Evolutionary conservation across 352 stramenopile genomes (phyloP).

Genomic region (Pilasporangium apinafurcum): DNA sequence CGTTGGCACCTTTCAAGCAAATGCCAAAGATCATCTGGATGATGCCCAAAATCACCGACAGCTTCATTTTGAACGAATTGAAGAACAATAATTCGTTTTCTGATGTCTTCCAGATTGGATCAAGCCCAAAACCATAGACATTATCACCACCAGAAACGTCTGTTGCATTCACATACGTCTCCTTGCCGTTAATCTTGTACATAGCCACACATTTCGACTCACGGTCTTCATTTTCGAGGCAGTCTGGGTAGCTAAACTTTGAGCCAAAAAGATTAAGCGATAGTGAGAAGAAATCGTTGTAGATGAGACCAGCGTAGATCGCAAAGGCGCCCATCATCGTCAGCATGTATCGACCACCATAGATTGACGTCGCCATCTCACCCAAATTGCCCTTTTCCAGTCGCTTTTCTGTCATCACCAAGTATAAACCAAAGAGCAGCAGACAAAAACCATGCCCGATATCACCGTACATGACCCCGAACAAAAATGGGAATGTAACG

Average conservation of each 20-base stretch:
- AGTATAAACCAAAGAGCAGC: constrained; percentile 90
- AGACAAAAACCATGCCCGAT: constrained; percentile 97
- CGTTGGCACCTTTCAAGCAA: constrained; percentile 94
- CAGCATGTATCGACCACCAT: constrained; percentile 96
- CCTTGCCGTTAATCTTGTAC: constrained; percentile 69
- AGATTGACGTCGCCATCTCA: constrained; percentile 91
- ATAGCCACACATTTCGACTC: constrained; percentile 61
- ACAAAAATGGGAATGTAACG: constrained; percentile 99
- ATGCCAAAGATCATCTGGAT: constrained; percentile 99
- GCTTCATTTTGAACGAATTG: constrained; percentile 99
- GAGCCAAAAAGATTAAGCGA: constrained; percentile 96
- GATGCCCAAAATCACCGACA: constrained; percentile 98
- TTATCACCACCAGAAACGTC: constrained; percentile 72
- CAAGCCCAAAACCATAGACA: constrained; percentile 97
- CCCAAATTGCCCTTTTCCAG: constrained; percentile 77
- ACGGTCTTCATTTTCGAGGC: constrained; percentile 41
- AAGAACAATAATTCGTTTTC: constrained; percentile 98
- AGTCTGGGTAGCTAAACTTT: constrained; percentile 89
- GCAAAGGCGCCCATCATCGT: constrained; percentile 98
- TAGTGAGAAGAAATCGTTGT: constrained; percentile 99
- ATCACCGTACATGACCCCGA: constrained; percentile 99
- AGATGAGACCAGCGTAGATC: constrained; percentile 97
- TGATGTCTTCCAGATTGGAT: constrained; percentile 98
- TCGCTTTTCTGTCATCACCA: constrained; percentile 92
- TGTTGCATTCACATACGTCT: constrained; percentile 70